phyloP scores from a whole-genome alignment of 495 filamentous ascomycete species.

The Penicillium subrubescens region DNA sequence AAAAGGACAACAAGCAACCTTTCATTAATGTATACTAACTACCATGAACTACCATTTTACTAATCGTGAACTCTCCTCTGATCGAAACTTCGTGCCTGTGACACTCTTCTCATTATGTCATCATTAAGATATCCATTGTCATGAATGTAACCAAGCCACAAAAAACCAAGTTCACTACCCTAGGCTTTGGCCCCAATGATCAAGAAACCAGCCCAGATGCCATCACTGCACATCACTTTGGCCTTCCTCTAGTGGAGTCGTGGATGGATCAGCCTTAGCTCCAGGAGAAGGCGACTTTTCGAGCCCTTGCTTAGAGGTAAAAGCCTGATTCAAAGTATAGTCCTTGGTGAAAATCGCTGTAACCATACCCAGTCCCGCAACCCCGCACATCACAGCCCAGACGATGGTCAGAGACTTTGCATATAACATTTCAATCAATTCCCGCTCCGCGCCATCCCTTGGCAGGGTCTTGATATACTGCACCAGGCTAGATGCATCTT shows the following conservation, averaged over 20 bases:
- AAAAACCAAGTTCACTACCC: background rate
- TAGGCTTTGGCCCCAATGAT: no score
- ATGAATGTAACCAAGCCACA: background rate
- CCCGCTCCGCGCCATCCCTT: background rate
- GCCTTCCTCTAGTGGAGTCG: background rate
- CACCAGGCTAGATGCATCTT: constrained; percentile 27
- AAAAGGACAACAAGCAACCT: no score
- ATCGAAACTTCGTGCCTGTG: no score
- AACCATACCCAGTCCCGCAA: constrained; percentile 10
- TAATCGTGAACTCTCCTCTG: no score
- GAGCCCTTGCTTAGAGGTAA: constrained; percentile 11
- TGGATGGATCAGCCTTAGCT: background rate
- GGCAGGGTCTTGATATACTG: constrained; percentile 34
- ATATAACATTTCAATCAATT: constrained; percentile 9
- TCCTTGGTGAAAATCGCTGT: constrained; percentile 9
- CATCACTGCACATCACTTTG: background rate
- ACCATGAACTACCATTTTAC: background rate
- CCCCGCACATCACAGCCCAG: constrained; percentile 19
- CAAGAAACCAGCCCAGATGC: background rate
- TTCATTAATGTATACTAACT: no score
- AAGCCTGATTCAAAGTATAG: constrained; percentile 11
- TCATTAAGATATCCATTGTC: background rate
- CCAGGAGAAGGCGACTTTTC: background rate
- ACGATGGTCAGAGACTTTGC: constrained; percentile 11
- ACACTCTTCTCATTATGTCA: background rate